phyloP scores from a whole-genome alignment of 1,284 basidiomycete species.

The Sporisorium iseilematis-ciliati region DNA sequence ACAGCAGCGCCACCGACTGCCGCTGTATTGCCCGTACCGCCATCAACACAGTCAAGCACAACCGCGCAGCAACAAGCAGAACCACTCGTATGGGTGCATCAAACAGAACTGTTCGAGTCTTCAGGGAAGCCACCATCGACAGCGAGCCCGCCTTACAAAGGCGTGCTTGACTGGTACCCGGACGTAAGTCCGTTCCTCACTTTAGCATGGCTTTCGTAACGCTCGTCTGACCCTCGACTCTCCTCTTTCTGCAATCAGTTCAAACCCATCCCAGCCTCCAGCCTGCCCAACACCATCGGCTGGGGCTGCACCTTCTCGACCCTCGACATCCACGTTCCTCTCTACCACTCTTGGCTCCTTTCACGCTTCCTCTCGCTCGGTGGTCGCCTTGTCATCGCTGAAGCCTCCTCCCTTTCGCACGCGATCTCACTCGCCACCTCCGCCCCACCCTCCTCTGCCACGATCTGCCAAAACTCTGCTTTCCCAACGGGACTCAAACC shows the following conservation, averaged over 20 bases:
- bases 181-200: slow-evolving; percentile 31
- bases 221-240: too few relatives aligned
- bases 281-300: slow-evolving; percentile 19
- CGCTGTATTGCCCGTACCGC: not conserved
- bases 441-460: not conserved
- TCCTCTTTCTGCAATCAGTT: slow-evolving; percentile 23
- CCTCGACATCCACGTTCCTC: slow-evolving; percentile 56
- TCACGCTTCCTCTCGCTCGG: slow-evolving; percentile 49
- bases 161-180: slow-evolving; percentile 58
- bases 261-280: slow-evolving; percentile 15
- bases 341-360: slow-evolving; percentile 54
- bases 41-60: too few relatives aligned
- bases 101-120: slow-evolving; percentile 51
- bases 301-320: slow-evolving; percentile 56
- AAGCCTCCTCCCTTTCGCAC: slow-evolving; percentile 14
- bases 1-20: not conserved
- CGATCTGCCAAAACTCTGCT: not conserved
- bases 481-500: slow-evolving; percentile 5
- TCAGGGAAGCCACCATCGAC: not conserved
- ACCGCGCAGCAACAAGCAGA: not conserved
- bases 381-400: slow-evolving; percentile 38
- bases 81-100: slow-evolving; percentile 60
- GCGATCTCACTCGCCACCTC: slow-evolving; percentile 16
- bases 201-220: too few relatives aligned
- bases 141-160: slow-evolving; percentile 22